Base-by-base conservation (phyloP, 441 rosid genomes). In the Hura crepitans region DNA sequence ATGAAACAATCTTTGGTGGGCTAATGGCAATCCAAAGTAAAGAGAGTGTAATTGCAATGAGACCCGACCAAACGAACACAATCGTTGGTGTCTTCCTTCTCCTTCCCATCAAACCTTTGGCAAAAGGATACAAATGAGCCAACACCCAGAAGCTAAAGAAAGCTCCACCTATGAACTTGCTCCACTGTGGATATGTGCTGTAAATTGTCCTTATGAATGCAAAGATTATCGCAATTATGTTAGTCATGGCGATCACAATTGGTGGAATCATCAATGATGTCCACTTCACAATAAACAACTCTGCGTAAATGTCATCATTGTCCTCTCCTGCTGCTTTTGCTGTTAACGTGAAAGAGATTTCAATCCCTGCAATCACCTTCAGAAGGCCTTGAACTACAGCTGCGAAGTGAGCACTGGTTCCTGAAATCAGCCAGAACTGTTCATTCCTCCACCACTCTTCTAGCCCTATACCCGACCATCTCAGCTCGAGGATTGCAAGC, bases 371-470 rank as follows among this genome's bases (percentile, higher is more conserved):
- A 6, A 90, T 61, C 22, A 92, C 93, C 72, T 93, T 90, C 2
- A 87, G 84, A 27, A 93, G 83, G 35, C 93, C 96, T 70, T 89
- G 96, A 13, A 89, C 73, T 6, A 91, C 96, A 0, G 97, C 98
- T 6, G 90, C 92, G 1, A 90, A 72, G 72, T 90, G 98, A 69
- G 97, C 82, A 12, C 97, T 89, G 17, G 96, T 89, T 39, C 96
- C 97, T 0, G 88, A 82, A 39, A 91, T 93, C 4, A 93, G 84
- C 97, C 96, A 89, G 75, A 88, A 91, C 63, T 93, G 97, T 73
- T 92, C 97, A 15, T 92, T 92, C 80, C 97, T 85, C 96, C 97
- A 92, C 97, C 97, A 90, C 55, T 92, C 97, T 68, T 93, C 98
- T 43, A 93, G 72, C 8, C 69, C 87, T 10, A 90, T 87, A 6